phyloP scores from a whole-genome alignment of 306 rosid genomes.

The Gastrolobium bilobum region DNA sequence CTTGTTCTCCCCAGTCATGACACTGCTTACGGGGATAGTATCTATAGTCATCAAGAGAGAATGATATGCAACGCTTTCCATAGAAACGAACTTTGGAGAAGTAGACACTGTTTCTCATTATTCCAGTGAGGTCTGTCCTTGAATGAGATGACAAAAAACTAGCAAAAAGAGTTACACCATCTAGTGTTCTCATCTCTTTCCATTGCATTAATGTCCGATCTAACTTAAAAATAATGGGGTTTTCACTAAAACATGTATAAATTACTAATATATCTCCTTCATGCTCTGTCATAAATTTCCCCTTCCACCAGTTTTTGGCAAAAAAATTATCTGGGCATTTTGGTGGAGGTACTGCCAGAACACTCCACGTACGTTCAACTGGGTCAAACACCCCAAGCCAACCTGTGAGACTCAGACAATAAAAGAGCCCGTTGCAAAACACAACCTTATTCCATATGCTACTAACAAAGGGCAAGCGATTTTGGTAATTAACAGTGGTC shows the following conservation, averaged over 20 bases:
- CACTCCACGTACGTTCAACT: constrained; percentile 65
- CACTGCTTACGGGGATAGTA: constrained; percentile 79
- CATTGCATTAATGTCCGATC: constrained; percentile 66
- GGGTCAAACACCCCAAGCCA: constrained; percentile 85
- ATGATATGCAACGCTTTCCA: constrained; percentile 78
- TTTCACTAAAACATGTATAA: constrained; percentile 71
- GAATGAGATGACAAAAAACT: constrained; percentile 80
- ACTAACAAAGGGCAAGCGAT: no score
- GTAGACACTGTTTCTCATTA: constrained; percentile 74
- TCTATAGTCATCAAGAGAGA: constrained; percentile 64
- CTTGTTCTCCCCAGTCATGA: constrained; percentile 77
- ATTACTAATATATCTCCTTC: constrained; percentile 71
- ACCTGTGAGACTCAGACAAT: no score
- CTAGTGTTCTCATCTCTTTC: constrained; percentile 73
- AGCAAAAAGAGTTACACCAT: constrained; percentile 73
- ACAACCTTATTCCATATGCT: no score
- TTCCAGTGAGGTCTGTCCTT: constrained; percentile 65
- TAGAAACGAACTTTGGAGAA: constrained; percentile 76
- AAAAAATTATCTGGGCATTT: constrained; percentile 72
- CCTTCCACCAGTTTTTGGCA: constrained; percentile 83
- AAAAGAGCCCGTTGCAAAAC: no score
- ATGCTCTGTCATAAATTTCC: constrained; percentile 77
- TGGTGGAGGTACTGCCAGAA: constrained; percentile 79
- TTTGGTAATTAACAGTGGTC: no score
- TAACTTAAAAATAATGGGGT: constrained; percentile 75